These are phyloP conservation scores for Candida smagusa DNA, from an alignment of 1,139 yeast genomes.

Conservation along the genomic window DNA sequence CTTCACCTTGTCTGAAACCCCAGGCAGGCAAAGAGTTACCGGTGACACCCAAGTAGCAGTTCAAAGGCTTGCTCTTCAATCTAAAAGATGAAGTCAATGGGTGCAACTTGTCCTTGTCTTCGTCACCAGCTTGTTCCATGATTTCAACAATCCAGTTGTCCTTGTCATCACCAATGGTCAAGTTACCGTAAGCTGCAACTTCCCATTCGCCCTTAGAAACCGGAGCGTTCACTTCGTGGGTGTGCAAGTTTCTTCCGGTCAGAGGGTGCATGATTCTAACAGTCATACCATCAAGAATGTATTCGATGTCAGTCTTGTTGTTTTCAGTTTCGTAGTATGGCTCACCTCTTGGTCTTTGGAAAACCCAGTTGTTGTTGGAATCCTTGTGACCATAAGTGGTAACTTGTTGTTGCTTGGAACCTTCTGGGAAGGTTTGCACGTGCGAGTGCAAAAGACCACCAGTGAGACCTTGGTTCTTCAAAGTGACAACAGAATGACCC, in stretches of 20 bases:
- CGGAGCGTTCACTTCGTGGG: conserved; percentile 83
- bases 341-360: conserved; percentile 68
- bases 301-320: conserved; percentile 53
- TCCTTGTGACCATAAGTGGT: conserved; percentile 95
- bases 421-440: conserved; percentile 89
- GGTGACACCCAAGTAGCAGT: conserved; percentile 85
- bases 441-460: conserved; percentile 96
- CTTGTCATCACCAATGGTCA: conserved; percentile 80
- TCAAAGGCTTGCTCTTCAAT: conserved; percentile 60
- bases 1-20: conserved; percentile 99
- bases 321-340: conserved; percentile 51
- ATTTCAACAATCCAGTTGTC: conserved; percentile 94
- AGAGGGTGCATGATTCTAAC: conserved; percentile 75
- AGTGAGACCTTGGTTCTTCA: conserved; percentile 87
- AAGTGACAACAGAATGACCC: conserved; percentile 72
- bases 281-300: conserved; percentile 65
- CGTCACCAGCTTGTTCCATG: conserved; percentile 78
- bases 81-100: conserved; percentile 87
- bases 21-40: conserved; percentile 85
- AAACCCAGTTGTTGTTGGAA: conserved; percentile 82
- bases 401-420: conserved; percentile 94
- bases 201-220: conserved; percentile 67
- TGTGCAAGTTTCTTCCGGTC: conserved; percentile 89
- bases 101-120: conserved; percentile 67
- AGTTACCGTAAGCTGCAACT: conserved; percentile 92